These are phyloP conservation scores for Aaosphaeria pasadenensis DNA, from an alignment of 2,329 filamentous ascomycete genomes.

Conservation along the genomic window DNA sequence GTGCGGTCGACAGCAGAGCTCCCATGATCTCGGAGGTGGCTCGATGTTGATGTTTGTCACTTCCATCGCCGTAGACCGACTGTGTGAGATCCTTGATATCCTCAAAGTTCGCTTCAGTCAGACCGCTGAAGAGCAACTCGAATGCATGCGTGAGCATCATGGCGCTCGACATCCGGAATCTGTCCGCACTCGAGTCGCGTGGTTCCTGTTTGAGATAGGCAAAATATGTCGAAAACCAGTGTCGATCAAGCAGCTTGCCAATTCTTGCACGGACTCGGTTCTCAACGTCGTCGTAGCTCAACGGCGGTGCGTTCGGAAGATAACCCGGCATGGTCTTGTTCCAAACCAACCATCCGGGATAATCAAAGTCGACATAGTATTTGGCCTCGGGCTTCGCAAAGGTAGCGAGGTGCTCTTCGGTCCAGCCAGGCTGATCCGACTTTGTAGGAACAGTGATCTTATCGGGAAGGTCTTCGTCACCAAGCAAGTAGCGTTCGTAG, in stretches of 20 bases:
- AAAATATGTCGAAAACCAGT: constrained; percentile 87
- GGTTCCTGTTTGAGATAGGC: constrained; percentile 96
- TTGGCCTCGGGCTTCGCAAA: constrained; percentile 78
- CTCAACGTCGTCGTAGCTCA: constrained; percentile 83
- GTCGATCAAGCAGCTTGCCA: constrained; percentile 71
- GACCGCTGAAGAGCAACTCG: constrained; percentile 78
- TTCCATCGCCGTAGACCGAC: constrained; percentile 84
- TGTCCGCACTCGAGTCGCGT: constrained; percentile 73
- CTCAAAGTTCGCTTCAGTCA: constrained; percentile 75
- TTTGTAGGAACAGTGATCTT: constrained; percentile 72
- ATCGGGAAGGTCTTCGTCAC: constrained; percentile 74
- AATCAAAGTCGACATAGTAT: constrained; percentile 88
- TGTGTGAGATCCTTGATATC: constrained; percentile 81
- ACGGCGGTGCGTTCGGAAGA: constrained; percentile 64
- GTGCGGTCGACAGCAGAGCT: constrained; percentile 75
- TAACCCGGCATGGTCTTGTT: constrained; percentile 80
- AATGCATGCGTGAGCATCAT: constrained; percentile 87
- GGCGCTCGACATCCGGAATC: constrained; percentile 85
- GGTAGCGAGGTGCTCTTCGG: constrained; percentile 69
- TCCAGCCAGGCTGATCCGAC: constrained; percentile 71
- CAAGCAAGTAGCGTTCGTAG: constrained; percentile 81
- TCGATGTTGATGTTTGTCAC: constrained; percentile 95
- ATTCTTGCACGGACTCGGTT: constrained; percentile 72
- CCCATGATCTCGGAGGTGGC: constrained; percentile 92
- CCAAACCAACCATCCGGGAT: constrained; percentile 97